Conservation (phyloP, 139 green algal genomes). For the Coelastrella sp. region DNA sequence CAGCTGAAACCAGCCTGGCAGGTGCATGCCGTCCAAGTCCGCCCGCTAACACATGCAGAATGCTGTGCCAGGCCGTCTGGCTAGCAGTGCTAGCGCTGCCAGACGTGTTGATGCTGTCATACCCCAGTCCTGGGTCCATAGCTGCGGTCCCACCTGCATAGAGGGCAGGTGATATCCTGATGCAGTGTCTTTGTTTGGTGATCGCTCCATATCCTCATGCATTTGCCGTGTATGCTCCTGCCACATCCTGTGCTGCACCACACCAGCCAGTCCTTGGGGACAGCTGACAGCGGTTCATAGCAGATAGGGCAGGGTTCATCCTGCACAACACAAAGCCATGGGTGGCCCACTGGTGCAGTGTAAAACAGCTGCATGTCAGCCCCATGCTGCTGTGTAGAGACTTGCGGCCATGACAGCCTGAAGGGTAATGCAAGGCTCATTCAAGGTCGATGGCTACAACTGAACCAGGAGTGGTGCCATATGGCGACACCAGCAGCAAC, state of each 20-base stretch:
- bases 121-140: background rate
- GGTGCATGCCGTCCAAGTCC: background rate
- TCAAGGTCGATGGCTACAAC: too few species aligned
- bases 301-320: conserved; percentile 34
- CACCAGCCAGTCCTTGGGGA: background rate
- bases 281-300: conserved; percentile 1
- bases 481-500: too few species aligned
- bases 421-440: too few species aligned
- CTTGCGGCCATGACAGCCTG: too few species aligned
- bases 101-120: background rate
- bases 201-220: conserved; percentile 28
- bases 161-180: conserved; percentile 18
- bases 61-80: too few species aligned
- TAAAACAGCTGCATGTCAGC: too few species aligned
- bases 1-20: background rate
- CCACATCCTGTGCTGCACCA: conserved; percentile 15
- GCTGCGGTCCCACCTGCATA: background rate
- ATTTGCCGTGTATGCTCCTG: conserved; percentile 26
- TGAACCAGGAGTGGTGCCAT: too few species aligned
- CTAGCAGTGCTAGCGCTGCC: too few species aligned
- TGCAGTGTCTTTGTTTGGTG: conserved; percentile 15
- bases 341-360: too few species aligned
- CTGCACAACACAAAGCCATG: background rate
- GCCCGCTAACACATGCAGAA: too few species aligned
- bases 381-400: too few species aligned